A percentile compares a stretch with the other conserved stretches of the same genome.
These are phyloP conservation scores for Phytopythium montanum DNA, from an alignment of 352 stramenopile species.

Conservation along the genomic window DNA sequence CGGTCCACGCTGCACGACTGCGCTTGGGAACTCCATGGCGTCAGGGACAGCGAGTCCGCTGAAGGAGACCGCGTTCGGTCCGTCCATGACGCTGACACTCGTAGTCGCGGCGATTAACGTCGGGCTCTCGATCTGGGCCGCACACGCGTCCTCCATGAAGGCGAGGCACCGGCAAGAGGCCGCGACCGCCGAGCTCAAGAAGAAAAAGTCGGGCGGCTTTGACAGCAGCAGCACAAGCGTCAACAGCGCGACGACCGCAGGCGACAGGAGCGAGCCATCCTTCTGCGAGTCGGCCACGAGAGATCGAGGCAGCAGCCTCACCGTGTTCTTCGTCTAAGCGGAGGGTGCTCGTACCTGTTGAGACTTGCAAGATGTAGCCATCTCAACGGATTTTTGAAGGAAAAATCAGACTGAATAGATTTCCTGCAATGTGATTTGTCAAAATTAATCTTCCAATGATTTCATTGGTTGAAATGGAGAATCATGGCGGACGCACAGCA, in stretches of 20 bases:
- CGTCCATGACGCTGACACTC: conserved; percentile 33
- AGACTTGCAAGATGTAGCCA: no score
- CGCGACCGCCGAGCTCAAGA: background rate
- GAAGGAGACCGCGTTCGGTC: conserved; percentile 37
- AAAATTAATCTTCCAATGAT: no score
- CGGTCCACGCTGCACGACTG: conserved; percentile 57
- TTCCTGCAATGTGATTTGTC: no score
- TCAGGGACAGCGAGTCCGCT: conserved; percentile 17
- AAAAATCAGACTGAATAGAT: no score
- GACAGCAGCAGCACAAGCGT: background rate
- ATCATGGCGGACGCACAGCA: background rate
- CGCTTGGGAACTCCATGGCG: conserved; percentile 20
- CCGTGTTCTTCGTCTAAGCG: conserved; percentile 1
- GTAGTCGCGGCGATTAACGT: conserved; percentile 20
- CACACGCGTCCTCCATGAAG: conserved; percentile 21
- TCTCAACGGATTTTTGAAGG: no score
- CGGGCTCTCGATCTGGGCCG: conserved; percentile 25
- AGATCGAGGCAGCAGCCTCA: conserved; percentile 4
- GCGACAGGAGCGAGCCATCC: background rate
- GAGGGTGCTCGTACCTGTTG: no score
- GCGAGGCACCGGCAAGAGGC: background rate
- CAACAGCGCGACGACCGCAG: background rate
- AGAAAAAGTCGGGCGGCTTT: background rate
- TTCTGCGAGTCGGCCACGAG: background rate
- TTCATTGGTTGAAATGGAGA: no score